phyloP scores from a whole-genome alignment of 345 rosid genomes.

The Populus deltoides region DNA sequence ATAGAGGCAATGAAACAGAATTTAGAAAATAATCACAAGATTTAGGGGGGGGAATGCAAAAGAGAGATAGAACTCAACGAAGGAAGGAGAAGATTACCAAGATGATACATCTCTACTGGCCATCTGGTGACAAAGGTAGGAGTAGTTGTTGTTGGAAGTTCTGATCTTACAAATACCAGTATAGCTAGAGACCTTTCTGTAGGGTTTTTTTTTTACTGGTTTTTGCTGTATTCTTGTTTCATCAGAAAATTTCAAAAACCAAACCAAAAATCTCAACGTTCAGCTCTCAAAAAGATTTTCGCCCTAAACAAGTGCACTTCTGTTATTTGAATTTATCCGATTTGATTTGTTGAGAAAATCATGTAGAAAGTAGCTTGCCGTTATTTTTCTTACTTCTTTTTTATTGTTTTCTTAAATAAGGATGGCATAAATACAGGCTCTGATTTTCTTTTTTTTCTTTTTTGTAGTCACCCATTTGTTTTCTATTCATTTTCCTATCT shows the following conservation, averaged over 20 bases:
- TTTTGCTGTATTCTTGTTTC: no score
- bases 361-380: no score
- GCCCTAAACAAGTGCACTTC: background rate
- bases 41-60: no score
- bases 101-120: slow-evolving; percentile 11
- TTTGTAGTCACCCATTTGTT: no score
- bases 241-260: background rate
- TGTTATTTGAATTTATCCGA: slow-evolving; percentile 8
- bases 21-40: background rate
- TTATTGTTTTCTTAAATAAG: no score
- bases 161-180: background rate
- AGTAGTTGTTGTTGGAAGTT: background rate
- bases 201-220: no score
- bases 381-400: no score
- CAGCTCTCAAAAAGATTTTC: background rate
- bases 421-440: no score
- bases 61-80: background rate
- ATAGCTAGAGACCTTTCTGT: no score
- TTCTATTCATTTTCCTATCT: no score
- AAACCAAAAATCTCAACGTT: slow-evolving; percentile 1
- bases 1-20: background rate
- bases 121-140: slow-evolving; percentile 6
- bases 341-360: background rate
- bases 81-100: slow-evolving; percentile 9
- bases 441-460: no score